Conservation (phyloP, 1,139 yeast species). For the Entelexis paramagnoliae region DNA sequence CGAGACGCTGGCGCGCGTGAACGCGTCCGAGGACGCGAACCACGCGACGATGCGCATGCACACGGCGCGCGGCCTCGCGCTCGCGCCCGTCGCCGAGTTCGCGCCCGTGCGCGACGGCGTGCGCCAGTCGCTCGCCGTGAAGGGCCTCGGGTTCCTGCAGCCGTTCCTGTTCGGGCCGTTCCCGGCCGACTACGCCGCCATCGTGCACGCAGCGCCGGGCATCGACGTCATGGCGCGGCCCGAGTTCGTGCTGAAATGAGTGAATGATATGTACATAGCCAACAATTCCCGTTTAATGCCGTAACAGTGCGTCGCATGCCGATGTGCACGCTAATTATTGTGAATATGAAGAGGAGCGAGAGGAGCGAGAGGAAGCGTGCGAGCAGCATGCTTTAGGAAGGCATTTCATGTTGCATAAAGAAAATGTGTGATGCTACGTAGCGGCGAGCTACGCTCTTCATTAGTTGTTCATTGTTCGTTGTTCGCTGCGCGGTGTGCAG, state of each 20-base stretch:
- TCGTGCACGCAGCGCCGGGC: slow-evolving; percentile 43
- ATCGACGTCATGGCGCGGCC: slow-evolving; percentile 31
- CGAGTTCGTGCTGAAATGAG: slow-evolving; percentile 24
- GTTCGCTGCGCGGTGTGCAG: too few species aligned
- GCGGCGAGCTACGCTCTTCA: too few species aligned
- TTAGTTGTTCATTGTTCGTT: too few species aligned
- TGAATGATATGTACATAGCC: not conserved
- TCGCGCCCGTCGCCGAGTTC: slow-evolving; percentile 29
- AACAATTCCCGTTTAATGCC: too few species aligned
- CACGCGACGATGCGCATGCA: slow-evolving; percentile 27
- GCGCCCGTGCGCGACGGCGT: slow-evolving; percentile 37
- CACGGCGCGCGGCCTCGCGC: slow-evolving; percentile 22
- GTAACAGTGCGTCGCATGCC: too few species aligned
- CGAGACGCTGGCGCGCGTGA: slow-evolving; percentile 14
- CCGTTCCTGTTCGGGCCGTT: slow-evolving; percentile 49
- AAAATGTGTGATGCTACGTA: too few species aligned
- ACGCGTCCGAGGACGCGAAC: slow-evolving; percentile 16
- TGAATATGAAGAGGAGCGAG: too few species aligned
- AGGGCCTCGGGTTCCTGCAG: slow-evolving; percentile 58
- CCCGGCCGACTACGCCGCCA: slow-evolving; percentile 32
- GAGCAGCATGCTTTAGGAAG: too few species aligned
- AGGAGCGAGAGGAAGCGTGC: too few species aligned
- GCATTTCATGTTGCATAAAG: too few species aligned
- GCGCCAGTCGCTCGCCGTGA: slow-evolving; percentile 54
- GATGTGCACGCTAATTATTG: too few species aligned